These are phyloP conservation scores for Globisporangium polare DNA, from an alignment of 352 stramenopile genomes.

Conservation along the genomic window DNA sequence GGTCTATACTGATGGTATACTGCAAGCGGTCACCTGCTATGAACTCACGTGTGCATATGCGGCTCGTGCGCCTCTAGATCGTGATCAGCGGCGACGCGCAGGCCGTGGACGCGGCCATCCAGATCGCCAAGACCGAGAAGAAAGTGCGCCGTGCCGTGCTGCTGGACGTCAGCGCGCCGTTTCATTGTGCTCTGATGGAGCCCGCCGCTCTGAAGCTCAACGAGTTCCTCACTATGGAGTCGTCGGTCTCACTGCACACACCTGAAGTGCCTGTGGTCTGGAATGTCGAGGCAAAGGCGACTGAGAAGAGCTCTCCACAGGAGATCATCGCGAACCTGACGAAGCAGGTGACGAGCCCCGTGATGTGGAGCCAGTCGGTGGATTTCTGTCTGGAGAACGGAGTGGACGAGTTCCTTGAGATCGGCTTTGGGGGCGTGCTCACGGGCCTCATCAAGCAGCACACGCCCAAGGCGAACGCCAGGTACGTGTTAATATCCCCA, in stretches of 20 bases:
- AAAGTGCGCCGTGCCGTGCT: constrained; percentile 65
- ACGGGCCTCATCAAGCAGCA: constrained; percentile 78
- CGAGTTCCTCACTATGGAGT: constrained; percentile 22
- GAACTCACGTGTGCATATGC: neutral
- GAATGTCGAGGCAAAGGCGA: constrained; percentile 63
- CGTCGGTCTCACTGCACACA: constrained; percentile 20
- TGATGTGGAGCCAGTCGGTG: constrained; percentile 81
- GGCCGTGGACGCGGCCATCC: constrained; percentile 50
- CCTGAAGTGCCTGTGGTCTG: constrained; percentile 71
- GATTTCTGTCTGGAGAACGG: constrained; percentile 56
- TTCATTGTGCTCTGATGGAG: constrained; percentile 81
- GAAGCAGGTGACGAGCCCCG: constrained; percentile 59
- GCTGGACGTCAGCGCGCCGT: constrained; percentile 80
- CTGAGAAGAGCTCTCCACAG: constrained; percentile 27
- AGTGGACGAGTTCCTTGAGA: constrained; percentile 56
- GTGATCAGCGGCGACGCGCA: constrained; percentile 68
- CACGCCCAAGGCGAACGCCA: constrained; percentile 20
- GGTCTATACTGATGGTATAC: no score
- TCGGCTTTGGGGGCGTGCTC: constrained; percentile 69
- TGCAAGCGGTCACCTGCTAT: no score
- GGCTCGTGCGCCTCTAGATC: constrained; percentile 17
- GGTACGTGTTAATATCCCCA: no score
- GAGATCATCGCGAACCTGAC: constrained; percentile 45
- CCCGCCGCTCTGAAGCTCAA: constrained; percentile 49
- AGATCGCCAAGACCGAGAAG: constrained; percentile 59